Percentiles rank a stretch among this genome's conserved stretches.
Evolutionary conservation across 2,329 filamentous ascomycete genomes (phyloP).

Genomic region (Aaosphaeria arxii): DNA sequence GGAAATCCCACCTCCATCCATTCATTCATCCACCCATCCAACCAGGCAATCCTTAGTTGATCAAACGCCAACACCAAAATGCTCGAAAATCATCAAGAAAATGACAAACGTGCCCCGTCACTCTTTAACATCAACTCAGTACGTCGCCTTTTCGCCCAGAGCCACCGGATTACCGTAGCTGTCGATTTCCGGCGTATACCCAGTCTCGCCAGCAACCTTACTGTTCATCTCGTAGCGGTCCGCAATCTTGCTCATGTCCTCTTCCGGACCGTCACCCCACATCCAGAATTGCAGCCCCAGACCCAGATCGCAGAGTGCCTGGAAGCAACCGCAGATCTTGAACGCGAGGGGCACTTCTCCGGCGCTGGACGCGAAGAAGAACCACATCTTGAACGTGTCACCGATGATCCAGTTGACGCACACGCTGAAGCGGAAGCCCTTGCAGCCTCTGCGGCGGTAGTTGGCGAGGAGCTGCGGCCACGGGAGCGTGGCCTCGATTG

Average conservation of each 20-base stretch:
- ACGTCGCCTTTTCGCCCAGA: no score
- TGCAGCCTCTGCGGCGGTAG: slow-evolving; percentile 64
- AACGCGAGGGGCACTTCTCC: slow-evolving; percentile 71
- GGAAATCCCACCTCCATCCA: no score
- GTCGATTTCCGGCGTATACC: neutral
- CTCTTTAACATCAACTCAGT: no score
- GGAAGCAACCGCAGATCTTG: slow-evolving; percentile 79
- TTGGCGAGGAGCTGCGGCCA: slow-evolving; percentile 77
- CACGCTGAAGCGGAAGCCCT: slow-evolving; percentile 74
- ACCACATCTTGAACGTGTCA: slow-evolving; percentile 77
- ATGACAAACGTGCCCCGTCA: no score
- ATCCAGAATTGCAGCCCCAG: slow-evolving; percentile 68
- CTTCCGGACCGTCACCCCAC: slow-evolving; percentile 27
- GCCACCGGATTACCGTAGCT: neutral
- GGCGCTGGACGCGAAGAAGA: slow-evolving; percentile 71
- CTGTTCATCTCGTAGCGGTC: no score
- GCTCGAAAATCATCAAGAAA: no score
- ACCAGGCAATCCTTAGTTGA: no score
- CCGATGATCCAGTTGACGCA: slow-evolving; percentile 75
- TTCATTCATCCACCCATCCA: no score
- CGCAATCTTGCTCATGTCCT: no score
- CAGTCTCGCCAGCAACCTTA: neutral
- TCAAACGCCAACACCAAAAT: no score
- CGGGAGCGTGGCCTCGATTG: slow-evolving; percentile 77
- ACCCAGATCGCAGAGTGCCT: slow-evolving; percentile 72